phyloP scores from a whole-genome alignment of 208 protist species.

The Trypanosoma lewisi region DNA sequence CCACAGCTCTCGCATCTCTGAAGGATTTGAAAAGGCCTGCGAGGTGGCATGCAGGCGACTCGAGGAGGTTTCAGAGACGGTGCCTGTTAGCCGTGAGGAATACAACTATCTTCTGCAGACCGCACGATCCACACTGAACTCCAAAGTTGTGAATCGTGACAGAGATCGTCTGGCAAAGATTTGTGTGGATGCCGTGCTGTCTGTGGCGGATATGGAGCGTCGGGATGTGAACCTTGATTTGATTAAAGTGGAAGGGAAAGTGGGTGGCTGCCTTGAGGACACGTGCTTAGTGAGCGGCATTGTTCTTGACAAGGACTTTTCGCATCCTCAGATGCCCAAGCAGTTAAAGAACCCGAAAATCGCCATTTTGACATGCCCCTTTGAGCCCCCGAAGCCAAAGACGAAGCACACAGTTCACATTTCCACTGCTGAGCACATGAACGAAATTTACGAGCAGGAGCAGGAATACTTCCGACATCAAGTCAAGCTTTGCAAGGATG shows the following conservation, averaged over 20 bases:
- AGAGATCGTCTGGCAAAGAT: conserved; percentile 98
- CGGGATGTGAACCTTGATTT: conserved; percentile 99
- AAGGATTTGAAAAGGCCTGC: conserved; percentile 98
- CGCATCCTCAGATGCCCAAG: conserved; percentile 97
- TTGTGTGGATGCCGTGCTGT: conserved; percentile 98
- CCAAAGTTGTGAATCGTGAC: conserved; percentile 98
- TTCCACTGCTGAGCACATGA: conserved; percentile 92
- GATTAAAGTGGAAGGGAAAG: conserved; percentile 99
- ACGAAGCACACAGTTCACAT: conserved; percentile 99
- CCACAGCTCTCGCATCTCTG: conserved; percentile 98
- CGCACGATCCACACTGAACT: conserved; percentile 98
- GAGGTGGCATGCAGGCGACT: conserved; percentile 94
- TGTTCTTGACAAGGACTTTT: conserved; percentile 99
- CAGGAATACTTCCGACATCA: conserved; percentile 98
- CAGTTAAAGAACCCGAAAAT: conserved; percentile 98
- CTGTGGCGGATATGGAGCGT: conserved; percentile 98
- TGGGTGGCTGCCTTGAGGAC: conserved; percentile 97
- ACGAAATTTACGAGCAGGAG: conserved; percentile 96
- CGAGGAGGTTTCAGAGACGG: conserved; percentile 86
- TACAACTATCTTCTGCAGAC: conserved; percentile 93
- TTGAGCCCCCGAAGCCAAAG: conserved; percentile 99
- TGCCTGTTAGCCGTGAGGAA: conserved; percentile 80
- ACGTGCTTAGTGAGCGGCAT: conserved; percentile 98
- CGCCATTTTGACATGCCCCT: conserved; percentile 99
- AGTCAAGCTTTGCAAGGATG: conserved; percentile 93